Conservation (phyloP, 2,329 filamentous ascomycete genomes). For the Aspergillus puulaauensis region DNA sequence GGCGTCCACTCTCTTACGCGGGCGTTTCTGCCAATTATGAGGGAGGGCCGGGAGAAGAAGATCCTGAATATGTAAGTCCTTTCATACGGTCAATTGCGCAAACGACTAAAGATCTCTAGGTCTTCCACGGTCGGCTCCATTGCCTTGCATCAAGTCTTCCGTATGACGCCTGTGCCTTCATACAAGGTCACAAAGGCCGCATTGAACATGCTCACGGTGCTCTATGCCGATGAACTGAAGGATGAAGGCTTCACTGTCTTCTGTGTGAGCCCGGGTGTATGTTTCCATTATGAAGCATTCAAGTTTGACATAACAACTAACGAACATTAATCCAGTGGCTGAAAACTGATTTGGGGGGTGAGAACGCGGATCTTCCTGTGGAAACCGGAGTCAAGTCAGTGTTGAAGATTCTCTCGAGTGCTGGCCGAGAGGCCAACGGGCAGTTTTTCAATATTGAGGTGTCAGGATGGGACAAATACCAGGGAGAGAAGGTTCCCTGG, state of each 20-base stretch:
- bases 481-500: slow-evolving; percentile 37
- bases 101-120: neutral
- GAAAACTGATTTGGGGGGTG: slow-evolving; percentile 45
- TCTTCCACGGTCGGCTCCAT: slow-evolving; percentile 31
- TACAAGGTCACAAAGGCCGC: slow-evolving; percentile 52
- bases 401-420: slow-evolving; percentile 46
- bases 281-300: slow-evolving; percentile 9
- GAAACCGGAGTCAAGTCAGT: slow-evolving; percentile 40
- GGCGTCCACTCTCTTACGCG: slow-evolving; percentile 41
- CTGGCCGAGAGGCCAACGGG: slow-evolving; percentile 43
- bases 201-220: slow-evolving; percentile 48
- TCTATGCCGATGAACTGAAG: slow-evolving; percentile 25
- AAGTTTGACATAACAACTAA: neutral
- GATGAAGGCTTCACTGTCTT: slow-evolving; percentile 45
- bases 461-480: slow-evolving; percentile 40
- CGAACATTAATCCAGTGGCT: slow-evolving; percentile 39
- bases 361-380: slow-evolving; percentile 43
- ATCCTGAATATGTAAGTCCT: slow-evolving; percentile 45
- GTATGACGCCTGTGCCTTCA: slow-evolving; percentile 27
- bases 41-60: slow-evolving; percentile 42
- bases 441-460: slow-evolving; percentile 50
- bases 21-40: slow-evolving; percentile 40
- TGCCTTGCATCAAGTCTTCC: slow-evolving; percentile 21
- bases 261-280: slow-evolving; percentile 46
- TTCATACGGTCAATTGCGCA: neutral